Evolutionary conservation across 768 basidiomycete genomes (phyloP).

Genomic region (Pleurotus eryngii): DNA sequence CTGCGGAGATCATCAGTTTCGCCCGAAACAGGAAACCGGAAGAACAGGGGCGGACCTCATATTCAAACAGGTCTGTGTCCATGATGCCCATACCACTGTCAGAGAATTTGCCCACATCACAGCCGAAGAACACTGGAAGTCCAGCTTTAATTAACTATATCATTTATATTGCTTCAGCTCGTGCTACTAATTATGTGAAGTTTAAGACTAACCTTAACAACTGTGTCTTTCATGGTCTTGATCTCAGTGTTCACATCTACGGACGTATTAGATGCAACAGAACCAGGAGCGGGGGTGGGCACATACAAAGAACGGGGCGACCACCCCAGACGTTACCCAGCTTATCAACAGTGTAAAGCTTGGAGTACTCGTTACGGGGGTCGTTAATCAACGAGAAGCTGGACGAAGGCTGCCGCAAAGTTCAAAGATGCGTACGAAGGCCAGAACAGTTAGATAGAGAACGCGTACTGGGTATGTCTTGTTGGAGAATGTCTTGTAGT

Average conservation of each 20-base stretch:
- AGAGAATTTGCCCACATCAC: conserved; percentile 90
- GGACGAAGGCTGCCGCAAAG: conserved; percentile 50
- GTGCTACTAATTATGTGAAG: background rate
- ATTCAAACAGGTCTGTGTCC: conserved; percentile 81
- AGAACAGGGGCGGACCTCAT: conserved; percentile 47
- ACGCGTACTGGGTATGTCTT: conserved; percentile 51
- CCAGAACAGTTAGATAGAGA: background rate
- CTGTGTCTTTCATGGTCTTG: conserved; percentile 74
- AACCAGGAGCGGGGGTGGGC: conserved; percentile 4
- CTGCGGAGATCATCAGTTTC: conserved; percentile 28
- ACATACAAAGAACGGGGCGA: conserved; percentile 76
- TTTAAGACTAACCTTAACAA: conserved; percentile 55
- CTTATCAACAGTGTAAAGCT: conserved; percentile 88
- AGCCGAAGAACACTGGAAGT: conserved; percentile 92
- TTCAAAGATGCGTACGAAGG: background rate
- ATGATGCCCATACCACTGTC: conserved; percentile 73
- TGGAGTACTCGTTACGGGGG: conserved; percentile 79
- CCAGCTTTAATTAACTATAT: conserved; percentile 75
- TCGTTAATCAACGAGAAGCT: conserved; percentile 95
- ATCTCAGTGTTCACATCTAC: conserved; percentile 88
- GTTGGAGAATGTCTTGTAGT: conserved; percentile 63
- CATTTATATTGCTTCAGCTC: too few relatives aligned
- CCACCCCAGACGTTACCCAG: conserved; percentile 93
- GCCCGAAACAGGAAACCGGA: background rate
- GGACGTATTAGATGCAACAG: background rate